Evolutionary conservation across 495 filamentous ascomycete species (phyloP), one percentile per base, ranked within the genome.

Genomic region (Gamarada debralockiae): DNA sequence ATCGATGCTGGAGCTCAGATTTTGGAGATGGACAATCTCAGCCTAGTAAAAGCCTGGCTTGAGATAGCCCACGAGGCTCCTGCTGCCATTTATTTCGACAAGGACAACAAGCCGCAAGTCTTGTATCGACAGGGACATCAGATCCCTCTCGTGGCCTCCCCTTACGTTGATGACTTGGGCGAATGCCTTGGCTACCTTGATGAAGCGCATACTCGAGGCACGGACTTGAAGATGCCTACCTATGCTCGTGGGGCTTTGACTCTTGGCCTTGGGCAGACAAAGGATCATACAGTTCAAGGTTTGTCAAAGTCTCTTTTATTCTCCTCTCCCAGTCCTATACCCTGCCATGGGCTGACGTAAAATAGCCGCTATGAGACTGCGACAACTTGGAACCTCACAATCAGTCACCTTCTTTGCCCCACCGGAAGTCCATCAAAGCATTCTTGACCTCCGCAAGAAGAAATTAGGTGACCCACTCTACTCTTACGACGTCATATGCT

Each of bases 261-360:
- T 0, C 64, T 86, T 7, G 80, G 76, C 0, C 65, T 74, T 3
- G 62, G 68, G n/a, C 62, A 79, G 10, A 78, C 79, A 0, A 85
- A 85, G 53, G 82, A 85, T 52, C 66, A 72, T 40, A 60, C 78
- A 1, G 77, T 84, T 1, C 82, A 86, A 77, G 81, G 81, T 80
- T 15, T 33, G 40, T 43, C 12, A 15, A 14, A n/a, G 14, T 39
- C 22, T 36, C n/a, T 3, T 9, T 52, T 13, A 12, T 44, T 34
- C 29, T 7, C n/a, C n/a, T n/a, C n/a, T n/a, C n/a, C n/a, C n/a
- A n/a, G 20, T 40, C 9, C 22, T 21, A 5, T 25, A 15, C 22
- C 20, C 17, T 4, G n/a, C n/a, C n/a, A n/a, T n/a, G 17, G n/a
- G 29, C 22, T 47, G 22, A 33, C 59, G 10, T 25, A 42, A 15